Conservation (phyloP, 1,284 basidiomycete species). For the Malassezia furfur region DNA sequence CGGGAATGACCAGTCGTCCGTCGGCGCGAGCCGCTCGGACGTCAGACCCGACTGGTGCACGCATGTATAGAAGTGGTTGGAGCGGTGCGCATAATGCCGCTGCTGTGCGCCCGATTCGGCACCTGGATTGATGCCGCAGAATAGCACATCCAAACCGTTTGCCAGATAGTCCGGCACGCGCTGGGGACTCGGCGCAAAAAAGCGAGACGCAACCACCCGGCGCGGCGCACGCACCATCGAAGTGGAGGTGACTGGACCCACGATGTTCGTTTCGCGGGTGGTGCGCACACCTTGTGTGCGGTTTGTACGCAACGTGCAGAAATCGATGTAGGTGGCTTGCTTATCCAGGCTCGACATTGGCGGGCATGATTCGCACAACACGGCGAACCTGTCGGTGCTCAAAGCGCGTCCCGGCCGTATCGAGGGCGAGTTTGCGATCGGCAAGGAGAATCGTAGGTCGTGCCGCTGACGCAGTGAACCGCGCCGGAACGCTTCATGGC, state of each 20-base stretch:
- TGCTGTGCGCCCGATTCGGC: slow-evolving; percentile 9
- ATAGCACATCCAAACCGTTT: slow-evolving; percentile 3
- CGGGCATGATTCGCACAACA: slow-evolving; percentile 38
- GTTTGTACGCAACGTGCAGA: slow-evolving; percentile 23
- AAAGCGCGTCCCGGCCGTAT: slow-evolving; percentile 30
- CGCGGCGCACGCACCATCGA: background rate
- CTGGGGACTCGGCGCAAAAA: slow-evolving; percentile 1
- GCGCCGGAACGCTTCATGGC: slow-evolving; percentile 59
- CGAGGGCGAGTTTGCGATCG: slow-evolving; percentile 23
- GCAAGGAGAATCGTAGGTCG: slow-evolving; percentile 22
- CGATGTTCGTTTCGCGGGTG: background rate
- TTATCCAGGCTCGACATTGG: slow-evolving; percentile 11
- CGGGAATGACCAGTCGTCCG: slow-evolving; percentile 6
- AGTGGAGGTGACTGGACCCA: slow-evolving; percentile 1
- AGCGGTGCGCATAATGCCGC: slow-evolving; percentile 16
- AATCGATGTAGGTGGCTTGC: slow-evolving; percentile 11
- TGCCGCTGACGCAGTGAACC: slow-evolving; percentile 23
- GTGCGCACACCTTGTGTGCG: slow-evolving; percentile 20
- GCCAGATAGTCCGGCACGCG: slow-evolving; percentile 11
- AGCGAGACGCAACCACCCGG: slow-evolving; percentile 8
- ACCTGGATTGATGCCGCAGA: slow-evolving; percentile 18
- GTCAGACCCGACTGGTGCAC: slow-evolving; percentile 10
- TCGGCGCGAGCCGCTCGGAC: background rate
- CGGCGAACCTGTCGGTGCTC: slow-evolving; percentile 25
- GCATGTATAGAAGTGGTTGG: slow-evolving; percentile 16